Evolutionary conservation across 2,329 filamentous ascomycete species (phyloP).

Genomic region (Trichoderma sp.): DNA sequence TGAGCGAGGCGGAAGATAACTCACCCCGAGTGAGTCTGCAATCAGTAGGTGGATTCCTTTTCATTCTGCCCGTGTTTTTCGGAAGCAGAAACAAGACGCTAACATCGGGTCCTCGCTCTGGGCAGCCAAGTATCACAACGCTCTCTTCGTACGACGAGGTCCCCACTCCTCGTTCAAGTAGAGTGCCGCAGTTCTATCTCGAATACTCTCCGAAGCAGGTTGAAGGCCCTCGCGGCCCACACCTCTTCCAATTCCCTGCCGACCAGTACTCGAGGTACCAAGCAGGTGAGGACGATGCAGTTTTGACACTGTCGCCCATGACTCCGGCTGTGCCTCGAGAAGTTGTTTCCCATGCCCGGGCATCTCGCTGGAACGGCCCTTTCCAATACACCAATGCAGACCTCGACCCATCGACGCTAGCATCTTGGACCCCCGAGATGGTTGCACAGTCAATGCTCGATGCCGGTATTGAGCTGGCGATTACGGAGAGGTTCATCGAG

Average conservation of each 20-base stretch:
- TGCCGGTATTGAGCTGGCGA: constrained; percentile 72
- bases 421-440: constrained; percentile 71
- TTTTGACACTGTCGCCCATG: constrained; percentile 71
- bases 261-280: constrained; percentile 37
- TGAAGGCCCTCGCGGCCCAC: constrained; percentile 80
- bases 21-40: constrained; percentile 68
- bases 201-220: constrained; percentile 65
- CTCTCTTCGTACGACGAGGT: constrained; percentile 85
- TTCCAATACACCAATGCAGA: constrained; percentile 59
- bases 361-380: constrained; percentile 47
- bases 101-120: constrained; percentile 40
- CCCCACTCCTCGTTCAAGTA: constrained; percentile 71
- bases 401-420: constrained; percentile 61
- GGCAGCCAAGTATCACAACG: constrained; percentile 78
- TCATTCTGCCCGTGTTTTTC: neutral
- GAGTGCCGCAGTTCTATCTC: constrained; percentile 61
- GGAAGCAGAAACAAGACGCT: neutral
- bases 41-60: constrained; percentile 59
- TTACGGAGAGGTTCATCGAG: constrained; percentile 81
- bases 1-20: constrained; percentile 63
- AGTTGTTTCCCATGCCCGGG: constrained; percentile 30
- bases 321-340: constrained; percentile 62
- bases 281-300: constrained; percentile 47
- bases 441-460: constrained; percentile 87
- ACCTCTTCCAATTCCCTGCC: constrained; percentile 76